Conservation (phyloP, 1,284 basidiomycete species). For the Ustilago tritici region DNA sequence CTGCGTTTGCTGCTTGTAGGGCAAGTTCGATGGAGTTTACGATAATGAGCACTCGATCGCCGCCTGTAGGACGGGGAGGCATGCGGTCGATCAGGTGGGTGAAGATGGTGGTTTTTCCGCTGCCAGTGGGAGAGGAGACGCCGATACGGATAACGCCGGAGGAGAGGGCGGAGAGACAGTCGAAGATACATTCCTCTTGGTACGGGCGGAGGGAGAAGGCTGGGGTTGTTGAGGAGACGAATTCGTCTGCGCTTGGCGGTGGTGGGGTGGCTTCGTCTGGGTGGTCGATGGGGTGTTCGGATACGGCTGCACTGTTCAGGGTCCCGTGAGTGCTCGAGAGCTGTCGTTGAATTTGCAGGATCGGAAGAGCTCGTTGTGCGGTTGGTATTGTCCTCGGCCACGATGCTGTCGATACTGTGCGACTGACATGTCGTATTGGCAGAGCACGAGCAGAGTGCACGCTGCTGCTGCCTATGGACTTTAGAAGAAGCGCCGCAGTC, state of each 20-base stretch:
- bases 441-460: background rate
- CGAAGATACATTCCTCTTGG: conserved; percentile 84
- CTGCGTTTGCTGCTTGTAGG: conserved; percentile 83
- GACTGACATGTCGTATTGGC: background rate
- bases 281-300: background rate
- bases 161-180: conserved; percentile 80
- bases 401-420: background rate
- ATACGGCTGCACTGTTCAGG: background rate
- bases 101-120: conserved; percentile 93
- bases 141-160: conserved; percentile 81
- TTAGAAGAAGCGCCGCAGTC: background rate
- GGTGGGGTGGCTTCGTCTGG: background rate
- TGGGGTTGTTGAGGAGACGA: background rate
- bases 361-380: background rate
- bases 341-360: background rate
- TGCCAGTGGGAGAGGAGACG: conserved; percentile 85
- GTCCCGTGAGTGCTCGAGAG: background rate
- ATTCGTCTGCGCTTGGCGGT: background rate
- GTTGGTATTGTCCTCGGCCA: background rate
- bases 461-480: background rate
- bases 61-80: conserved; percentile 18
- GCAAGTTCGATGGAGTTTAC: conserved; percentile 91
- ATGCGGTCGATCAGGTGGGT: conserved; percentile 60
- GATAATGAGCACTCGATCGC: conserved; percentile 78
- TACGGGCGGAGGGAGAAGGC: conserved; percentile 77